Evolutionary conservation across 805 yeast species (phyloP).

Genomic region (Sugiyamaella floridensis): DNA sequence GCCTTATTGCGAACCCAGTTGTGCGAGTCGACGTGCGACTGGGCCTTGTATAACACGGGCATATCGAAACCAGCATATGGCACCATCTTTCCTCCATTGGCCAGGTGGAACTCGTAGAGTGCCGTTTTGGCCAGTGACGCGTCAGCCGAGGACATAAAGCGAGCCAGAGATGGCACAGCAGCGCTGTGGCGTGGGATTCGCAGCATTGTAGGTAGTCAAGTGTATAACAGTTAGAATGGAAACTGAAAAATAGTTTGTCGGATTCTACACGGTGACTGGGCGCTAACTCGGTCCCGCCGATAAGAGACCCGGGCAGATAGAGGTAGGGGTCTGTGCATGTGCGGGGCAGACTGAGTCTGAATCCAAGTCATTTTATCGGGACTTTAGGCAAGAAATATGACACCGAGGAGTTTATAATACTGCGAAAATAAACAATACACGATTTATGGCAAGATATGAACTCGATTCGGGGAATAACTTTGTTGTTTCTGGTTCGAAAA

Average conservation of each 20-base stretch:
- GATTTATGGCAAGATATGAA: too few relatives aligned
- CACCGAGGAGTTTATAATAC: too few relatives aligned
- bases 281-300: not conserved
- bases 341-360: too few relatives aligned
- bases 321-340: not conserved
- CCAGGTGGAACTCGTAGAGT: slow-evolving; percentile 68
- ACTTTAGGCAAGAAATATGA: too few relatives aligned
- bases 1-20: slow-evolving; percentile 85
- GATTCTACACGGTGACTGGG: not conserved
- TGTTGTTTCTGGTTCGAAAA: too few relatives aligned
- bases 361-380: too few relatives aligned
- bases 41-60: slow-evolving; percentile 87
- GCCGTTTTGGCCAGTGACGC: slow-evolving; percentile 51
- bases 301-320: not conserved
- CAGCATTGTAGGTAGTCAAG: not conserved
- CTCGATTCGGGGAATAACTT: too few relatives aligned
- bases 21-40: slow-evolving; percentile 86
- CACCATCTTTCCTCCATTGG: slow-evolving; percentile 82
- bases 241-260: not conserved
- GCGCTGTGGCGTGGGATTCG: not conserved
- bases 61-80: slow-evolving; percentile 94
- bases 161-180: not conserved
- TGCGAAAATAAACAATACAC: too few relatives aligned
- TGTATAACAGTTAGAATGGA: too few relatives aligned
- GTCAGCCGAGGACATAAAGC: slow-evolving; percentile 10